Evolutionary conservation across 306 rosid species (phyloP).

Genomic region (Fragaria vesca): DNA sequence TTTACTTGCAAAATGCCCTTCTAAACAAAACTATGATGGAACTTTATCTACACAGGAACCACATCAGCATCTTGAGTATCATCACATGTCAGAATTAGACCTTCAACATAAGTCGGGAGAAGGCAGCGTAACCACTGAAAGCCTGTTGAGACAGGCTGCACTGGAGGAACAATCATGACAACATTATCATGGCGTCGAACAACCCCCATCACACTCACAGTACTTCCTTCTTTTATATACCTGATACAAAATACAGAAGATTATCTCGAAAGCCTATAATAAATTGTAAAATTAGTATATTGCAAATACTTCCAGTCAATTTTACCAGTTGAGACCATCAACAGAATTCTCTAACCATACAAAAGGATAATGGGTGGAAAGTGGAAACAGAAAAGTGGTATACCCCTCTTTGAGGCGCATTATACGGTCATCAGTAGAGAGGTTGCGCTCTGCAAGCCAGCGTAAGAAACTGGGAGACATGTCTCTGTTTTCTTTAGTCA

Average conservation of each 20-base stretch:
- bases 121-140: conserved; percentile 89
- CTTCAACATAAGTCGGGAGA: conserved; percentile 77
- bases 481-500: conserved; percentile 75
- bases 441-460: conserved; percentile 92
- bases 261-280: conserved; percentile 5
- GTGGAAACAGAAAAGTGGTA: neutral
- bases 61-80: conserved; percentile 79
- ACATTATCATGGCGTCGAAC: conserved; percentile 90
- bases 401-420: conserved; percentile 99
- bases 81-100: conserved; percentile 76
- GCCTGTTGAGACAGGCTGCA: conserved; percentile 79
- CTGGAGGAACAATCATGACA: conserved; percentile 85
- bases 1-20: conserved; percentile 27
- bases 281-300: neutral
- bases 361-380: neutral
- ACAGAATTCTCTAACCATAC: neutral
- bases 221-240: conserved; percentile 94
- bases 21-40: conserved; percentile 22
- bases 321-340: neutral
- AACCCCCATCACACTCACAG: conserved; percentile 93
- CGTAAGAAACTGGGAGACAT: conserved; percentile 76
- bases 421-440: conserved; percentile 69
- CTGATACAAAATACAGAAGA: conserved; percentile 37
- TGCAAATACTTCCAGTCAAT: neutral
- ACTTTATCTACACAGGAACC: conserved; percentile 67